Evolutionary conservation across 2,329 filamentous ascomycete species (phyloP), one percentile per base, ranked within the genome.

Genomic region (Fusarium nelsonii): DNA sequence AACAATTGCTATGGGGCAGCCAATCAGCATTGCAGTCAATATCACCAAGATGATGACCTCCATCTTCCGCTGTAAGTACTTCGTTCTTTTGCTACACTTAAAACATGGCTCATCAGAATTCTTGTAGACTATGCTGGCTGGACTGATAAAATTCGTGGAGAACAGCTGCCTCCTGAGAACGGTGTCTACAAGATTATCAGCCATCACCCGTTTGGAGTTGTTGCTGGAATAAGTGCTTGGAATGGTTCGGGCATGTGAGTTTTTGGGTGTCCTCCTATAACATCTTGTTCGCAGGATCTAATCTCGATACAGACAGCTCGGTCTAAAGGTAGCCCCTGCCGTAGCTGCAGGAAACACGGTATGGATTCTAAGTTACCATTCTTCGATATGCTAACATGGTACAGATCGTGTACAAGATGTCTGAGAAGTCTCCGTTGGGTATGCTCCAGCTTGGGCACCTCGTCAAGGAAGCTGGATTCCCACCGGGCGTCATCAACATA

Each of bases 171-270:
- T 30, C 33, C 41, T 3, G 52, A 55, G 12, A 26, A 36, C 15
- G 52, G 52, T 4, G 32, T 56, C 15, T 49, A 49, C 18, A 56
- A 56, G 26, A 56, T 56, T 15, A 49, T 56, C 15, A 49, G 52
- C n/a, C 43, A 56, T 8, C 41, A 56, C n/a, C 52, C 52, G 1
- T 49, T 40, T 15, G 52, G 52, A 6, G 52, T 56, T 10, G 43
- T 49, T 4, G 43, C 52, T 39, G 52, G 52, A 4, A 56, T 56
- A 1, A 37, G 43, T 23, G 41, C 52, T 0, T 56, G 52, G 43
- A 56, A 56, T 5, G 52, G 52, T 8, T 37, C 52, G 1, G 26
- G 43, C 14, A 18, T 51, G 48, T 40, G 9, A 50, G 34, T 28
- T 2, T 1, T 10, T 0, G 14, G 3, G 7, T 4, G 7, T 9